Evolutionary conservation across 148 eudicot genomes (phyloP), one percentile per base, ranked within the genome.

Genomic region (Amaranthus cruentus): DNA sequence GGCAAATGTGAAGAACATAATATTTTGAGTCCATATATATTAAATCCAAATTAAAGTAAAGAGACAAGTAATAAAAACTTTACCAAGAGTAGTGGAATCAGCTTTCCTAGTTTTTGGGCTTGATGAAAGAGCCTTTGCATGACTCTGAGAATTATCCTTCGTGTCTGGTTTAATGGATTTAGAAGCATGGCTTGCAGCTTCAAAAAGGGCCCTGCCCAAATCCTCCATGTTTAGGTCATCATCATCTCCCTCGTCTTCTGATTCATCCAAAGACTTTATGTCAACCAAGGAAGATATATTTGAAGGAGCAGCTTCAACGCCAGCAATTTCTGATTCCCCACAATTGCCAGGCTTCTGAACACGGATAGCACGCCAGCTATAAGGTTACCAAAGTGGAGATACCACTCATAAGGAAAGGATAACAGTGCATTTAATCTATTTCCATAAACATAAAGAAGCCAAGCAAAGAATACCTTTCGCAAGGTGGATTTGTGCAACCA

Each of bases 341-440:
- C 12, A 72, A 68, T 28, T 69, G 10, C 48, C 63, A 60, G 79
- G 66, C 82, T 84, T 94, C 79, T 94, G 98, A 83, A 89, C 88
- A 77, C 98, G 90, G 73, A 94, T 53, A 79, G 87, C 91, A 76
- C 85, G 80, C 95, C 95, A 94, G 71, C 98, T 94, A 85, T 69
- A 78, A 60, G 44, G 69, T 71, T 61, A 82, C 70, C 63, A 62
- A 66, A 67, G 61, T 50, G 55, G 43, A 15, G 55, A 73, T 43
- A 63, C 56, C 9, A 66, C 69, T 66, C 2, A 7, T 47, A 52
- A 78, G 76, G 70, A 70, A 79, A 77, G 79, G 14, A n/a, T 6
- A 13, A 4, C 5, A 42, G 51, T 13, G 18, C 66, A 47, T 7
- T 48, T 28, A 55, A 70, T 14, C 10, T 51, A 15, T 15, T 60